phyloP scores from a whole-genome alignment of 768 basidiomycete species.

The Termitomyces sp. region DNA sequence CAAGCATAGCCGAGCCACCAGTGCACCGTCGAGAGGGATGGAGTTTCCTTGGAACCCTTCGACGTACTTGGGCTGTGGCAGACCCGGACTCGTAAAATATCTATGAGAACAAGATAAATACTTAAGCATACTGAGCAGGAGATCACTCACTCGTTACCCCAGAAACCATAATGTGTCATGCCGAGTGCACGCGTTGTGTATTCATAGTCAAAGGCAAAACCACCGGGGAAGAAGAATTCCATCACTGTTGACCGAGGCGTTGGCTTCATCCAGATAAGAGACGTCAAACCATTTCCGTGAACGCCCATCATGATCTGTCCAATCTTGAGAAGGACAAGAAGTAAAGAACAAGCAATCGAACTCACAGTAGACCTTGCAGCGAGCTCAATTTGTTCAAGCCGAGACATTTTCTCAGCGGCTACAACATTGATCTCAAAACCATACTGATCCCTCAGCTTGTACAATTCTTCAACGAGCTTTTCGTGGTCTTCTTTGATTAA shows the following conservation, averaged over 20 bases:
- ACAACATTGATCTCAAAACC: conserved; percentile 90
- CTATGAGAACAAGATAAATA: conserved; percentile 26
- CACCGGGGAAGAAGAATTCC: conserved; percentile 83
- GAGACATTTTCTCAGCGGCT: conserved; percentile 73
- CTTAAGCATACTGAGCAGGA: background rate
- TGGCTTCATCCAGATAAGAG: conserved; percentile 90
- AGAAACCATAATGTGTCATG: conserved; percentile 81
- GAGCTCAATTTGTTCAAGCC: conserved; percentile 74
- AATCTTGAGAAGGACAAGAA: background rate
- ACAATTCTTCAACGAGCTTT: conserved; percentile 66
- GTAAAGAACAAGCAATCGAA: background rate
- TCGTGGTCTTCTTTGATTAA: conserved; percentile 73
- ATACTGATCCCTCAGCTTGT: conserved; percentile 59
- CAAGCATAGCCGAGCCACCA: conserved; percentile 55
- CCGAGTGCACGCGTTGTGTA: conserved; percentile 78
- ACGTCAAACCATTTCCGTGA: conserved; percentile 87
- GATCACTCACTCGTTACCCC: conserved; percentile 56
- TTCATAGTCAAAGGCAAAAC: conserved; percentile 85
- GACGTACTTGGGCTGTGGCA: conserved; percentile 68
- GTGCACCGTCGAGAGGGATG: conserved; percentile 76
- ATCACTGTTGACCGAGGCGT: conserved; percentile 80
- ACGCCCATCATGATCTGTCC: conserved; percentile 91
- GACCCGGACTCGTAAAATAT: conserved; percentile 66
- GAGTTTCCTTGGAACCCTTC: conserved; percentile 85
- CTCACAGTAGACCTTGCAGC: conserved; percentile 80